Conservation (phyloP, 2,329 filamentous ascomycete species). For the Ophiostoma ulmi region DNA sequence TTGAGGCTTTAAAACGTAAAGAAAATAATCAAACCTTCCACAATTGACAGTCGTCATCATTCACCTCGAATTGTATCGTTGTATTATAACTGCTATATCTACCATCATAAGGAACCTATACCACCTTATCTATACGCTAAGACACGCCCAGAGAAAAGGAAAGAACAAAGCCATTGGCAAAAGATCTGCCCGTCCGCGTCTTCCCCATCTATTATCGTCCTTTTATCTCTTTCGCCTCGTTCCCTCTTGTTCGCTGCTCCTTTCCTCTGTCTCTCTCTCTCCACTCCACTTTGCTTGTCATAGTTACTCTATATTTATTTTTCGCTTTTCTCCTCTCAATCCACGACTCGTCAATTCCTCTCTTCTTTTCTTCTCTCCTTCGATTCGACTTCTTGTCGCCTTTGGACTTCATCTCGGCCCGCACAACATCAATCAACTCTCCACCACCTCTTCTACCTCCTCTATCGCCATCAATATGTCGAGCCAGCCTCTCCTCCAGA, state of each 20-base stretch:
- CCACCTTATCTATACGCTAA: constrained; percentile 12
- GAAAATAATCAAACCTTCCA: not conserved
- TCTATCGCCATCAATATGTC: constrained; percentile 60
- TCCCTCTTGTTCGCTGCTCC: not conserved
- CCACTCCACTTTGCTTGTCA: constrained; percentile 3
- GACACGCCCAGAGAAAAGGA: not conserved
- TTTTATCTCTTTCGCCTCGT: not conserved
- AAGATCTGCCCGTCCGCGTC: constrained; percentile 16
- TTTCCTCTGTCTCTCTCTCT: not conserved
- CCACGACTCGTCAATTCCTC: not conserved
- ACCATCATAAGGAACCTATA: too few relatives aligned
- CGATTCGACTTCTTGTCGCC: not conserved
- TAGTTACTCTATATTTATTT: not conserved
- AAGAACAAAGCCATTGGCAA: not conserved
- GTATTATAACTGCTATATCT: not conserved
- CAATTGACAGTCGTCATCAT: not conserved
- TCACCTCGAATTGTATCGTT: not conserved
- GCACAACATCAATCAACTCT: not conserved
- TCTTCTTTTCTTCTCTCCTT: not conserved
- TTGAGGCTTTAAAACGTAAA: not conserved
- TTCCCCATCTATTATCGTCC: constrained; percentile 10
- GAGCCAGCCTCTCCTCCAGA: constrained; percentile 91
- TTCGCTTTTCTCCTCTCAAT: not conserved
- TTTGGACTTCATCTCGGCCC: not conserved
- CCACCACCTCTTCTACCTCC: not conserved